A percentile compares a stretch with the other conserved stretches of the same genome.
Conservation (phyloP, 2,329 filamentous ascomycete species). For the Metarhizium humberi region DNA sequence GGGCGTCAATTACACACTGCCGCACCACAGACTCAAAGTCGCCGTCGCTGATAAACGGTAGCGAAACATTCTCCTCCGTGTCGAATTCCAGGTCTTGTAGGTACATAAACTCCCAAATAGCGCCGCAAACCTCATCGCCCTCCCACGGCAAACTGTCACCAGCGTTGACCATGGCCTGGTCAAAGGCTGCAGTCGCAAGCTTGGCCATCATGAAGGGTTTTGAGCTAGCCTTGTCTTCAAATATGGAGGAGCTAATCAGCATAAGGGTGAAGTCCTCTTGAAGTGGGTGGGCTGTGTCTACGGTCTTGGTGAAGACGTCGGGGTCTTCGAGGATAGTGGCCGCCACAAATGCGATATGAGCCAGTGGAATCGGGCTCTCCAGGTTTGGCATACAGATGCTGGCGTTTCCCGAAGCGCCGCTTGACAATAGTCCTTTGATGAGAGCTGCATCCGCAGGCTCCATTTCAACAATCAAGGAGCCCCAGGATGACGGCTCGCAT, state of each 20-base stretch:
- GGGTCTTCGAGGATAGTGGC: not conserved
- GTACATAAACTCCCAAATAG: not conserved
- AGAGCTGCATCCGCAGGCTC: not conserved
- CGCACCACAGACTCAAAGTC: slow-evolving; percentile 9
- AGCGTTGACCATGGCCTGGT: not conserved
- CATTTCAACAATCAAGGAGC: not conserved
- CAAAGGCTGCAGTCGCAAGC: not conserved
- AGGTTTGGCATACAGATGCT: not conserved
- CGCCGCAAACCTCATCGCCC: not conserved
- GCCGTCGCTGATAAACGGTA: slow-evolving; percentile 10
- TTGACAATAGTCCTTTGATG: not conserved
- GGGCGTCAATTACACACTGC: slow-evolving; percentile 10
- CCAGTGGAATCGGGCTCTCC: slow-evolving; percentile 6
- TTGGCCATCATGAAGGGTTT: not conserved
- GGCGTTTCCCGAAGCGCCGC: not conserved
- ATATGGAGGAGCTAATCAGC: not conserved
- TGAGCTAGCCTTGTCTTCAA: not conserved
- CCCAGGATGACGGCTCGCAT: slow-evolving; percentile 10
- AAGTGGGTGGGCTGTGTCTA: not conserved
- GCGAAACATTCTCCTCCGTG: not conserved
- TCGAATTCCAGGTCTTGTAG: slow-evolving; percentile 9
- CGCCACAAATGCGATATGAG: slow-evolving; percentile 7
- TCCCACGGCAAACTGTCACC: slow-evolving; percentile 1
- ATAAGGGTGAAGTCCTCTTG: not conserved
- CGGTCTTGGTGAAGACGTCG: slow-evolving; percentile 1